Base-by-base conservation (phyloP, 2,329 filamentous ascomycete species). In the Elsinoe perseae region DNA sequence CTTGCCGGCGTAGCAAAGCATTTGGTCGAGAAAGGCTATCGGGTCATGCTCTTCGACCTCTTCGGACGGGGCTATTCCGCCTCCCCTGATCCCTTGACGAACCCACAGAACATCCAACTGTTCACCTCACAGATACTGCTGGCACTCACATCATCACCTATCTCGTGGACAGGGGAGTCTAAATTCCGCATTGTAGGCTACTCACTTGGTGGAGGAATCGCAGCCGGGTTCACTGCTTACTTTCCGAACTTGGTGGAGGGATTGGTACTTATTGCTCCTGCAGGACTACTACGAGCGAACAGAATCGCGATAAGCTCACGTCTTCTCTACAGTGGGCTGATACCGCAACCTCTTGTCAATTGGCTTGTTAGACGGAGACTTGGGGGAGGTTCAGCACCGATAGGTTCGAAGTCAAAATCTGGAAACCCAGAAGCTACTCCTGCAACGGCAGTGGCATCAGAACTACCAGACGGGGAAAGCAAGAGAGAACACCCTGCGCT, bases 1-100 rank as follows among this genome's bases (percentile, higher is more conserved):
- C 72, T 92, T 16, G 83, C 82, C 1, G 77, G 80, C 40, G 68
- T 93, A 32, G 86, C 85, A 12, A 75, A 82, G 65, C 79, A 77
- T 54, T 75, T 95, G 53, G 86, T 80, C 0, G 72, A 73, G 5
- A 77, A 75, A 56, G 86, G 87, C 1, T 90, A 80, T 68, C 77
- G 89, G 59, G 88, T 95, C 1, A 85, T 95, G 80, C 72, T 92
- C 1, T 89, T 92, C 65, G 86, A 88, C 65, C 76, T 88, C 43
- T 87, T 86, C 61, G 88, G 87, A 20, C 78, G 89, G 62, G 89
- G 89, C 7, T 93, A 87, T 66, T 87, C 84, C 0, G 86, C 90
- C 65, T 78, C 78, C 1, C 86, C 87, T 0, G 77, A 79, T 34
- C 86, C 87, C 0, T 75, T 76, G 23, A 80, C 85, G 61, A 73